These are phyloP conservation scores for Verruconis gallopava DNA, from an alignment of 2,329 filamentous ascomycete species.

Conservation along the genomic window DNA sequence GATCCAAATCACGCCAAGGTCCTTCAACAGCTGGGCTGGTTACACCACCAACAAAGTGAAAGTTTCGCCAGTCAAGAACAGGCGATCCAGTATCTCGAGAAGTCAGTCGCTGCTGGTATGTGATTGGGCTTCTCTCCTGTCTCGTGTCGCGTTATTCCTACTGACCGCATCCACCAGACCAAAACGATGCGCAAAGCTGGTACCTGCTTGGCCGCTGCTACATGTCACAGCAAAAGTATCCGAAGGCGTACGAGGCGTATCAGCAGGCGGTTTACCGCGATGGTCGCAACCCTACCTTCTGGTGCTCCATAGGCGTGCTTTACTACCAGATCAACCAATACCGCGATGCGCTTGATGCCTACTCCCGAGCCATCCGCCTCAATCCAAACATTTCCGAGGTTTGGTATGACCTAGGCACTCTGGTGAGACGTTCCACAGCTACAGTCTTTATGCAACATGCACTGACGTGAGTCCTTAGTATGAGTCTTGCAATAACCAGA, in stretches of 20 bases:
- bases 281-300: constrained; percentile 94
- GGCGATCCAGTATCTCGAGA: constrained; percentile 93
- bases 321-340: constrained; percentile 99
- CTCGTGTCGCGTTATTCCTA: not conserved
- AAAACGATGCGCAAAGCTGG: constrained; percentile 94
- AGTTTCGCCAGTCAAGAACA: constrained; percentile 87
- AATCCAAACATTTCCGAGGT: constrained; percentile 99
- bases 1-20: constrained; percentile 97
- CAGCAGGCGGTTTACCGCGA: constrained; percentile 98
- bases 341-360: constrained; percentile 91
- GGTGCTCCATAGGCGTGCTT: constrained; percentile 97
- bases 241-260: constrained; percentile 96
- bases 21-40: constrained; percentile 91
- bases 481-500: constrained; percentile 98
- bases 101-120: constrained; percentile 81
- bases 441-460: not conserved
- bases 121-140: constrained; percentile 13
- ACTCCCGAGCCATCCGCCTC: constrained; percentile 87
- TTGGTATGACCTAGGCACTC: constrained; percentile 93
- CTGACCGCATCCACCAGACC: constrained; percentile 45
- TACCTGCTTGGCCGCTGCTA: constrained; percentile 95
- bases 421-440: constrained; percentile 46
- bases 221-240: constrained; percentile 98
- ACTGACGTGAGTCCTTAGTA: constrained; percentile 47
- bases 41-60: constrained; percentile 91